Evolutionary conservation across 2,329 filamentous ascomycete species (phyloP), one percentile per base, ranked within the genome.

Genomic region (Diaporthe citriasiana): DNA sequence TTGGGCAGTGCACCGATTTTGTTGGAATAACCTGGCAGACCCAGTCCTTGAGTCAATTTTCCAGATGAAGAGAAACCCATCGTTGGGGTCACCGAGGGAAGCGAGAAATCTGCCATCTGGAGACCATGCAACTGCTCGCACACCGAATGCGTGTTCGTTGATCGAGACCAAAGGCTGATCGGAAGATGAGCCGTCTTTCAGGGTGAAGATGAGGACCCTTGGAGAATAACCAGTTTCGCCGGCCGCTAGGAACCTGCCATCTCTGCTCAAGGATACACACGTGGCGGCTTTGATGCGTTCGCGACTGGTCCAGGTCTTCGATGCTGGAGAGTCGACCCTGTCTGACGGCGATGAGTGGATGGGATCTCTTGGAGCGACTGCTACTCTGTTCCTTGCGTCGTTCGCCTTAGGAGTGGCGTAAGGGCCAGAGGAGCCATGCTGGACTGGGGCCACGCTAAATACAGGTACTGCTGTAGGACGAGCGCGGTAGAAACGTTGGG

Each of bases 181-280:
- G 3, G 92, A 93, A 4, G 92, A 93, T 1, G 94, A 93, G 47
- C 89, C 89, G 79, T 97, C 95, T 78, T 93, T 90, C 7, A 97
- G 91, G 42, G 91, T 95, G 83, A 98, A 99, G 71, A 99, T 92
- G 73, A 98, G 87, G 30, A 99, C 95, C 70, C 97, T 90, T 8
- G 97, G 97, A 70, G 93, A 94, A 83, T 98, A 98, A 30, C 97
- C 97, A 4, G 95, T 97, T 89, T 99, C 97, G 79, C 97, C 97
- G 4, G 98, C 93, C 12, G 96, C 97, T 70, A 99, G 87, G 81
- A 93, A 97, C 78, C 91, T 93, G 42, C 94, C 95, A 83, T 98
- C 95, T 0, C 92, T 91, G 80, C 95, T 98, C 77, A 99, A 89
- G 30, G 95, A 93, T 35, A 99, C 89, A 80, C 95, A 97, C 7